Percentiles rank a stretch among this genome's conserved stretches.
Evolutionary conservation across 2,329 filamentous ascomycete genomes (phyloP).

Genomic region (Pseudogymnoascus sp.): DNA sequence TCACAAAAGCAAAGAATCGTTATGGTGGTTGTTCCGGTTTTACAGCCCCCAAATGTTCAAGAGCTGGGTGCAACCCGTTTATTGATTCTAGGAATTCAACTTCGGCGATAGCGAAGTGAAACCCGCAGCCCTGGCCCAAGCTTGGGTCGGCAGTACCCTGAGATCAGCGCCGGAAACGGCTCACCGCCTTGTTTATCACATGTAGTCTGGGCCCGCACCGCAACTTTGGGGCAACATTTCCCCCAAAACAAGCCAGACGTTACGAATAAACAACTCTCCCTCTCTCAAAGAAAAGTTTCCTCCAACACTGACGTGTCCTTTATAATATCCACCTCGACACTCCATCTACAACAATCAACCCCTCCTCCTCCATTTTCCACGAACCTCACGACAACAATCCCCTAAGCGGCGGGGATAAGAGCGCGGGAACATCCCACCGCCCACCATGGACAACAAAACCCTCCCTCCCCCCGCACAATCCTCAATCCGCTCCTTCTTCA

Average conservation of each 20-base stretch:
- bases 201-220: neutral
- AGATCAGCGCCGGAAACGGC: neutral
- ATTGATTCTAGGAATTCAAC: neutral
- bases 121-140: neutral
- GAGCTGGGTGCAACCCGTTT: constrained; percentile 8
- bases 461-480: constrained; percentile 19
- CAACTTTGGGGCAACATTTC: too few species aligned
- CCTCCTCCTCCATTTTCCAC: neutral
- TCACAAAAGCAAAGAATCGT: neutral
- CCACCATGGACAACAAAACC: neutral
- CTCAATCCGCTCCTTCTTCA: constrained; percentile 58
- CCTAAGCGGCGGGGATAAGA: neutral
- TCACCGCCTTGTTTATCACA: neutral
- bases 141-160: neutral
- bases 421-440: neutral
- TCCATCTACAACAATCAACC: neutral
- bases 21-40: neutral
- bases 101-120: neutral
- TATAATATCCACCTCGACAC: neutral
- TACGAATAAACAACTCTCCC: neutral
- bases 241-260: neutral
- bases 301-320: neutral
- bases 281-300: neutral
- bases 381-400: neutral
- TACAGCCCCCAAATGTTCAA: neutral